Conservation (phyloP, 345 rosid genomes). For the Streptanthus diversifolius region DNA sequence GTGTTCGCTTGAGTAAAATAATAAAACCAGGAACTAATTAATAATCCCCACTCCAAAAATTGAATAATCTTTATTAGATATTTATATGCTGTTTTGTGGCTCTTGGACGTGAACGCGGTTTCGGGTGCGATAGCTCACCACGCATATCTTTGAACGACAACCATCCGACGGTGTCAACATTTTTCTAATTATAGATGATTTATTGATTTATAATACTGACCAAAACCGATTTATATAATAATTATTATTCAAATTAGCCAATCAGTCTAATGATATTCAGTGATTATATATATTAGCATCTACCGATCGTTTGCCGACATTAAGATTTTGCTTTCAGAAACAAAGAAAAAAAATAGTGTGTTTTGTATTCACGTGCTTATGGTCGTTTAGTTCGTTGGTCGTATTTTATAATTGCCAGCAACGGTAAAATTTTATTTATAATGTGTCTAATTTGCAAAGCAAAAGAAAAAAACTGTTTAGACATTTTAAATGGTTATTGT, state of each 20-base stretch:
- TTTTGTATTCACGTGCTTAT: not conserved
- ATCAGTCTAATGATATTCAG: conserved; percentile 3
- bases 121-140: conserved; percentile 33
- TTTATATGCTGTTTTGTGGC: conserved; percentile 8
- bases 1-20: not conserved
- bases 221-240: not conserved
- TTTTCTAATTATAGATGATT: not conserved
- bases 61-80: not conserved
- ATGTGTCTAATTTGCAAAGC: no score
- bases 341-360: not conserved
- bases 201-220: not conserved
- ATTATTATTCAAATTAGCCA: not conserved
- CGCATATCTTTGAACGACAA: conserved; percentile 19
- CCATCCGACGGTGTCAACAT: conserved; percentile 13
- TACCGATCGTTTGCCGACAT: conserved; percentile 23
- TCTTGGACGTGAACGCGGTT: conserved; percentile 26
- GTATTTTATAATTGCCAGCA: conserved; percentile 1
- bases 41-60: conserved; percentile 3
- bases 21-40: not conserved
- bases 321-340: not conserved
- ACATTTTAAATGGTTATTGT: no score
- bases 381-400: conserved; percentile 29
- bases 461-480: no score
- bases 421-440: no score
- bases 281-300: not conserved